Base-by-base conservation (phyloP, 73 alveolate genomes). In the Paramecium caudatum region DNA sequence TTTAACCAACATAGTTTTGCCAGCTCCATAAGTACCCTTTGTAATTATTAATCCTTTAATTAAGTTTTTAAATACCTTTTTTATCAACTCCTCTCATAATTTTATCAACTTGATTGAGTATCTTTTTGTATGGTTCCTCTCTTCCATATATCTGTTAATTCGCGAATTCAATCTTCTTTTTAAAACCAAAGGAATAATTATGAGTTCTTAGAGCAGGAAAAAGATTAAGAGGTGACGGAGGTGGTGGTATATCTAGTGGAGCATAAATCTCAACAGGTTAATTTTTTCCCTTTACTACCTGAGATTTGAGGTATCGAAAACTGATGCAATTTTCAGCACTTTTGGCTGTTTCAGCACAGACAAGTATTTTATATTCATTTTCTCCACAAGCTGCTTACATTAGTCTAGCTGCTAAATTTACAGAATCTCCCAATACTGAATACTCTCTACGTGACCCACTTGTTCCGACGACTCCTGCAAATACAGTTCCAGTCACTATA, bases 391-490 rank as follows among this genome's bases (percentile, higher is more conserved):
- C 93, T 43, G 90, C 88, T 43, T 74, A 23, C 99, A 97, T 97
- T 49, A 95, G 91, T 91, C 99, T 94, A 25, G 98, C 97, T 3
- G 98, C 94, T 47, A 97, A 91, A 94, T 97, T 97, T 7, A 96
- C 99, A 9, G 94, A 94, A 93, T 96, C 99, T 5, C 99, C 99
- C 33, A 97, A 45, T 70, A 96, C 98, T 37, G 98, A 92, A 93
- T 94, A 97, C 82, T 97, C 99, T 92, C 97, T 95, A 83, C 99
- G 92, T 16, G 96, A 91, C 0, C 98, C 98, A 47, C 96, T 92
- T 0, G 98, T 94, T 36, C 99, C 99, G 17, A 97, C 98, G 6
- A 96, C 98, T 17, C 99, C 99, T 12, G 98, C 91, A 78, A 94
- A 97, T 47, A 96, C 97, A 9, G 95, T 93, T 17, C 99, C 99